A percentile compares a stretch with the other conserved stretches of the same genome.
phyloP scores from a whole-genome alignment of 805 yeast genomes.

The Yamadazyma laniorum region DNA sequence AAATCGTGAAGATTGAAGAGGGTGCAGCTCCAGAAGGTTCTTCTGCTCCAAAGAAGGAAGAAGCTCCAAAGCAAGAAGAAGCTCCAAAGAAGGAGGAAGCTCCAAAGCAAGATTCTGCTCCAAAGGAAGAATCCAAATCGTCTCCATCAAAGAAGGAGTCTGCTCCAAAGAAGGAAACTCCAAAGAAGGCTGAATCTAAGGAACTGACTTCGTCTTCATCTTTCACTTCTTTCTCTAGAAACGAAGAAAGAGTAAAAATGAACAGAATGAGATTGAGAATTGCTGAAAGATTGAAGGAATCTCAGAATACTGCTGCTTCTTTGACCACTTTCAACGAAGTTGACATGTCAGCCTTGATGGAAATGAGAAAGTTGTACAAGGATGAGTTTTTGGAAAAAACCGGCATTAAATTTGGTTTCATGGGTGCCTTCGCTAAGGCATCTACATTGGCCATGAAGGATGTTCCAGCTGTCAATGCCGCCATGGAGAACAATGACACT shows the following conservation, averaged over 20 bases:
- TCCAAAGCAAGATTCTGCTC: conserved; percentile 10
- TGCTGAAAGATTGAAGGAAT: conserved; percentile 98
- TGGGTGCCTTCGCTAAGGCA: conserved; percentile 98
- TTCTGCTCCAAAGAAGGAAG: conserved; percentile 21
- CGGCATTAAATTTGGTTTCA: conserved; percentile 94
- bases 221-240: conserved; percentile 63
- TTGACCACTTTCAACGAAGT: conserved; percentile 97
- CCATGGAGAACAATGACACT: conserved; percentile 88
- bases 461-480: conserved; percentile 91
- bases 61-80: conserved; percentile 18
- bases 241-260: conserved; percentile 93
- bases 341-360: conserved; percentile 89
- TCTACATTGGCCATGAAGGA: conserved; percentile 89
- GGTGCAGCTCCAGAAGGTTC: conserved; percentile 64
- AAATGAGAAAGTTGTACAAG: conserved; percentile 94
- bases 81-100: conserved; percentile 16
- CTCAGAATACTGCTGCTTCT: conserved; percentile 98
- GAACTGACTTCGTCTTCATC: conserved; percentile 10
- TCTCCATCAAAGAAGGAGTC: conserved; percentile 24
- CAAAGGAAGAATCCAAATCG: conserved; percentile 19
- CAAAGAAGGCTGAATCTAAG: conserved; percentile 22
- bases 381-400: conserved; percentile 93
- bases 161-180: conserved; percentile 28
- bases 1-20: conserved; percentile 80
- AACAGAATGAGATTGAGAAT: conserved; percentile 99